Conservation (phyloP, 306 rosid genomes). For the Cajanus cajan region DNA sequence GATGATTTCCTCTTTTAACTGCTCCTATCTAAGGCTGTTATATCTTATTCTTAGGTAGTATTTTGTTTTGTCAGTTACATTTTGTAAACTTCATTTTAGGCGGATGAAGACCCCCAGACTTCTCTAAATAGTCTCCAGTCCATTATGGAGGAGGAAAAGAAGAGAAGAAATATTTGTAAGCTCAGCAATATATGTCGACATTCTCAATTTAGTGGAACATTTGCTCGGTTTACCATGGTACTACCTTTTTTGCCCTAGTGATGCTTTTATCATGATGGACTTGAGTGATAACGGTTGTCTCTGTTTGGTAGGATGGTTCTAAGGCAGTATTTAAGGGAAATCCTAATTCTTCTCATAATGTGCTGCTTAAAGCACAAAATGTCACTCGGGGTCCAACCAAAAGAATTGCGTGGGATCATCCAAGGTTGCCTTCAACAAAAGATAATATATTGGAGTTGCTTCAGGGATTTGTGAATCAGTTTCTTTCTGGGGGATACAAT, state of each 20-base stretch:
- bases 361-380: conserved; percentile 57
- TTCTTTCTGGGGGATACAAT: conserved; percentile 79
- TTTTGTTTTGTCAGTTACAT: conserved; percentile 23
- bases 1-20: conserved; percentile 7
- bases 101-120: conserved; percentile 44
- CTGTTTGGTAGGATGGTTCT: conserved; percentile 81
- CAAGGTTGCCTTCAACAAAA: conserved; percentile 62
- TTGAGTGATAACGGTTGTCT: conserved; percentile 26
- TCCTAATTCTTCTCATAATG: conserved; percentile 58
- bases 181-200: conserved; percentile 50
- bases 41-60: conserved; percentile 7
- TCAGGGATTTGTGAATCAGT: conserved; percentile 72
- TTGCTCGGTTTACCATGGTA: conserved; percentile 79
- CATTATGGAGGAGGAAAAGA: conserved; percentile 75
- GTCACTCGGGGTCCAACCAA: conserved; percentile 59
- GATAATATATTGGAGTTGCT: conserved; percentile 73
- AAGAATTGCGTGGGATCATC: conserved; percentile 88
- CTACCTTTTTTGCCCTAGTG: conserved; percentile 18
- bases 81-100: conserved; percentile 43
- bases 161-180: conserved; percentile 54
- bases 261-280: conserved; percentile 23
- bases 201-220: conserved; percentile 86
- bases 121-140: conserved; percentile 71
- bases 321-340: conserved; percentile 80
- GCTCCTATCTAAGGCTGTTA: conserved; percentile 1